Evolutionary conservation across 2,329 filamentous ascomycete genomes (phyloP).

Genomic region (Trichoderma koningiopsis): DNA sequence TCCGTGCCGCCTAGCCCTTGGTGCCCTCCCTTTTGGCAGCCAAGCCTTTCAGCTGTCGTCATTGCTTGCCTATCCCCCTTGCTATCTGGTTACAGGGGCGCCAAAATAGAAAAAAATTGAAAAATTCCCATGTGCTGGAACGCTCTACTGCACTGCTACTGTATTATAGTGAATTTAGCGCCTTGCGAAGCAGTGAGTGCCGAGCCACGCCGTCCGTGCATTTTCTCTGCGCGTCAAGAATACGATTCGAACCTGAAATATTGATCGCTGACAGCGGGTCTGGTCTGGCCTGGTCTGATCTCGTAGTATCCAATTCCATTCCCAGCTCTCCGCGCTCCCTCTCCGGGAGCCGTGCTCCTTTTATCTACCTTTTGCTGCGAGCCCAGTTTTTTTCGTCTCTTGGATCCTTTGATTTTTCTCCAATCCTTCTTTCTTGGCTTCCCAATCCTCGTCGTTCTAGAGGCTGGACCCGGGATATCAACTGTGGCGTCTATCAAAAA

Average conservation of each 20-base stretch:
- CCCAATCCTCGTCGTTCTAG: neutral
- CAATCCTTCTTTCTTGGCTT: neutral
- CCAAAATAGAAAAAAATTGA: neutral
- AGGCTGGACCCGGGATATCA: neutral
- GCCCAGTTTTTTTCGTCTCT: neutral
- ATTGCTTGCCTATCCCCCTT: slow-evolving; percentile 8
- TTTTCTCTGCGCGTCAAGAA: neutral
- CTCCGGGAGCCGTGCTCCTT: neutral
- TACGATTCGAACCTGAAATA: neutral
- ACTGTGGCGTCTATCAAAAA: neutral
- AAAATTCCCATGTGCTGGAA: slow-evolving; percentile 1
- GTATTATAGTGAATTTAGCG: neutral
- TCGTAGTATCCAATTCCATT: neutral
- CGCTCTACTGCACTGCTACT: neutral
- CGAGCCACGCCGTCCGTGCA: neutral
- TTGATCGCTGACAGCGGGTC: slow-evolving; percentile 10
- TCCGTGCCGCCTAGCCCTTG: neutral
- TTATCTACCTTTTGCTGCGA: neutral
- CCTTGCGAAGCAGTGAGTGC: neutral
- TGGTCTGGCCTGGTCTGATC: neutral
- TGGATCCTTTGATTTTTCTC: neutral
- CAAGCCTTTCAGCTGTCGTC: slow-evolving; percentile 13
- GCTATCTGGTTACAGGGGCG: neutral
- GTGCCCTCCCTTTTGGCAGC: neutral
- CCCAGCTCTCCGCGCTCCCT: neutral